Base-by-base conservation (phyloP, 176 grass and related monocot species). In the Microstegium vimineum region DNA sequence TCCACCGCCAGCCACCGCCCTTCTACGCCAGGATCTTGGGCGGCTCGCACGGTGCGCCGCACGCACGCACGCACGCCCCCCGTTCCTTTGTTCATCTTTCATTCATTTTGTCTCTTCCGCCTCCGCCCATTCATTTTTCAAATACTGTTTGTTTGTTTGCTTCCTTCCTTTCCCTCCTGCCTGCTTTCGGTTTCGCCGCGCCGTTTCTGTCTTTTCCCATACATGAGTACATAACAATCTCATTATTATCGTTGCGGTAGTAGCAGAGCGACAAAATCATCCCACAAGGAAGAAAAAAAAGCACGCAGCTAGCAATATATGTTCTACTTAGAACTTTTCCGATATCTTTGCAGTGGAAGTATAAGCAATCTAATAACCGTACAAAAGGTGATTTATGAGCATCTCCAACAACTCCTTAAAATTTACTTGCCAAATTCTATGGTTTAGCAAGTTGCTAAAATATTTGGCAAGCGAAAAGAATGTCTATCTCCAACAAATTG, bases 1-100 rank as follows among this genome's bases (percentile, higher is more conserved):
- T 80, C 52, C 52, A 81, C 73, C 62, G 81, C 15, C 87, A 54
- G 30, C 61, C 90, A 16, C 83, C 82, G 22, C 86, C 82, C 15
- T 71, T 90, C 70, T 71, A 84, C 78, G 69, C 82, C 71, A 62
- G 79, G 57, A 11, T 90, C 69, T 79, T 95, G 76, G 78, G 17
- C 79, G 11, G 28, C 8, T 37, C 74, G 4, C 42, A 85, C 11
- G 87, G 87, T 85, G 72, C 52, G 60, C 60, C 8, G 16, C 61
- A 25, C 54, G 22, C 52, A 57, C 52, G 2, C 52, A 4, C 51
- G 49, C 18, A 5, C 16, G 5, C 47, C n/a, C 9, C 6, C 54
- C n/a, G n/a, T n/a, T n/a, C n/a, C n/a, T n/a, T n/a, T n/a, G n/a
- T 10, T 2, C 0, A n/a, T 12, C 46, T 5, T 4, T 6, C 22